Percentiles rank a stretch among this genome's conserved stretches.
phyloP scores from a whole-genome alignment of 164 flowering plant species.

The Piper longum region DNA sequence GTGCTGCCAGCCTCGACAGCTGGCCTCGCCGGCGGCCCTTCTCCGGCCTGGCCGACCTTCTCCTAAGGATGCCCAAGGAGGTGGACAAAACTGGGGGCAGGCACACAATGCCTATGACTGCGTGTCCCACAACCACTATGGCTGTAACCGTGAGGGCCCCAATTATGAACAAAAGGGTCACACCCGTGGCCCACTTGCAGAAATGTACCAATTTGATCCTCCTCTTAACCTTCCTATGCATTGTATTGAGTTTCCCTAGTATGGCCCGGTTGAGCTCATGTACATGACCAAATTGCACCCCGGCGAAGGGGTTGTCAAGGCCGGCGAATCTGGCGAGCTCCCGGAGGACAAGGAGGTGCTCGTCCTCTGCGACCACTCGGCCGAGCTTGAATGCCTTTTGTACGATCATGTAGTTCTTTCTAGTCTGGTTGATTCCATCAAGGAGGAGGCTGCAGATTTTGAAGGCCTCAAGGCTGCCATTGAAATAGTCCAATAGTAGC shows the following conservation, averaged over 20 bases:
- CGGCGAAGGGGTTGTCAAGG: constrained; percentile 40
- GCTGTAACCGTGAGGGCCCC: constrained; percentile 21
- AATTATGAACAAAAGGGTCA: constrained; percentile 21
- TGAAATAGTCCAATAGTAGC: constrained; percentile 43
- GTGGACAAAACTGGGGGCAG: constrained; percentile 26
- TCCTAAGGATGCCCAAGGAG: constrained; percentile 1
- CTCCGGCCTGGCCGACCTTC: constrained; percentile 8
- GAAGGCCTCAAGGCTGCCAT: constrained; percentile 44
- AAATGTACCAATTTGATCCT: constrained; percentile 16
- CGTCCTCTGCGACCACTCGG: constrained; percentile 13
- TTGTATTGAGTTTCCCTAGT: constrained; percentile 22
- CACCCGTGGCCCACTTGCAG: constrained; percentile 26
- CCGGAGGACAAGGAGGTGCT: constrained; percentile 10
- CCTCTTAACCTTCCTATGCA: constrained; percentile 18
- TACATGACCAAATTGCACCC: constrained; percentile 15
- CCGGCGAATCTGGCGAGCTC: constrained; percentile 30
- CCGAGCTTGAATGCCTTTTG: constrained; percentile 23
- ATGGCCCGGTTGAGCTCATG: constrained; percentile 23
- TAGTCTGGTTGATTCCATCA: constrained; percentile 34
- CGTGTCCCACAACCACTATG: constrained; percentile 33
- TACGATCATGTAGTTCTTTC: constrained; percentile 23
- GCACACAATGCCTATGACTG: constrained; percentile 42
- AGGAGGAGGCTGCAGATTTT: constrained; percentile 39
- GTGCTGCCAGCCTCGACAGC: constrained; percentile 14
- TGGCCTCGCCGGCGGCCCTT: neutral